These are phyloP conservation scores for Tylopilus vinaceipallidus DNA, from an alignment of 768 basidiomycete genomes.

Conservation along the genomic window DNA sequence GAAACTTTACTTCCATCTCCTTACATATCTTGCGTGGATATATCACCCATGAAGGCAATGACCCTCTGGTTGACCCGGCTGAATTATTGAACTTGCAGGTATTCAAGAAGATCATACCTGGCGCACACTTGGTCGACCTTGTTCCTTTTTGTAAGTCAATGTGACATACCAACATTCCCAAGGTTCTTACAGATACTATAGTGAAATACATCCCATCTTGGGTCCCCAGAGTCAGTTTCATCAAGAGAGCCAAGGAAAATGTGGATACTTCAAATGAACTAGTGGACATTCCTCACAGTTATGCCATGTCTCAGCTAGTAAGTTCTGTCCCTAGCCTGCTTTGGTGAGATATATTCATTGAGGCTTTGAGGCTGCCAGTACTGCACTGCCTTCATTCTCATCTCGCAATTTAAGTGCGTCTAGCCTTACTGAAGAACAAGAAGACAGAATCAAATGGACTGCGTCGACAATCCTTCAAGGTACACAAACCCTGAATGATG, in stretches of 20 bases:
- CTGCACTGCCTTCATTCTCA: conserved; percentile 14
- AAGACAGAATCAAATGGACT: conserved; percentile 20
- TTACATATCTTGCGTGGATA: conserved; percentile 42
- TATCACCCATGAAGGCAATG: conserved; percentile 33
- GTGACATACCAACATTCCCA: background rate
- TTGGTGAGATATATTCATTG: too few relatives aligned
- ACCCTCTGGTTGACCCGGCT: conserved; percentile 34
- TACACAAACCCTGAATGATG: too few relatives aligned
- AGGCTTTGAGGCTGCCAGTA: conserved; percentile 15
- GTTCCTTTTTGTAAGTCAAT: conserved; percentile 14
- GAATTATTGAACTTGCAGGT: conserved; percentile 28
- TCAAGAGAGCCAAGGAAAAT: conserved; percentile 11
- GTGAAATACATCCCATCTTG: conserved; percentile 26
- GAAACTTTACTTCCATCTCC: conserved; percentile 23
- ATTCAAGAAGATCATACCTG: conserved; percentile 2
- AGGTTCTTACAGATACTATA: background rate
- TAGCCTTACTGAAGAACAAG: conserved; percentile 9
- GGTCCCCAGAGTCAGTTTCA: conserved; percentile 22
- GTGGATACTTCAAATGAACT: conserved; percentile 2
- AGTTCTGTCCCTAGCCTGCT: background rate
- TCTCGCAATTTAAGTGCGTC: conserved; percentile 9
- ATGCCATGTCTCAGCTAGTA: conserved; percentile 17
- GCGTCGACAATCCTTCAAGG: conserved; percentile 12
- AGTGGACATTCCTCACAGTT: conserved; percentile 12
- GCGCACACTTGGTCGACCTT: conserved; percentile 17